Percentiles rank a stretch among this genome's conserved stretches.
Evolutionary conservation across 1,284 basidiomycete genomes (phyloP).

Genomic region (Prillingera fragicola): DNA sequence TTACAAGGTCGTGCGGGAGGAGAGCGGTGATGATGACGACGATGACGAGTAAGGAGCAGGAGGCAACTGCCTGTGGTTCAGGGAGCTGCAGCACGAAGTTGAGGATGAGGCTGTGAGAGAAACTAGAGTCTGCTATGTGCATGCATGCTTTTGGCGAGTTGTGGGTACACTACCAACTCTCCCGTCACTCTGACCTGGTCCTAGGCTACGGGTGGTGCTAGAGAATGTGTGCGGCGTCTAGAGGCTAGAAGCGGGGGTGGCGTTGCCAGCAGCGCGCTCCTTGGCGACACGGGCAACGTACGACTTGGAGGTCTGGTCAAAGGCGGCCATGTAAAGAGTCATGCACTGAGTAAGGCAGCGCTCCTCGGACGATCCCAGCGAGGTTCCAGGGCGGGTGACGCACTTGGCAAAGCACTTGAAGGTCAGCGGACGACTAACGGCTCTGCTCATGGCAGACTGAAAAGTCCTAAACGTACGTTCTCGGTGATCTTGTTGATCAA

Average conservation of each 20-base stretch:
- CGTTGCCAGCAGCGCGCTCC: slow-evolving; percentile 24
- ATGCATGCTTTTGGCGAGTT: too few relatives aligned
- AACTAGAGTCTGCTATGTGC: too few relatives aligned
- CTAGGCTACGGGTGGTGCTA: too few relatives aligned
- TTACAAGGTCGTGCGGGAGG: slow-evolving; percentile 68
- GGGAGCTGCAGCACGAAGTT: background rate
- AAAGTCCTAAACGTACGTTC: slow-evolving; percentile 41
- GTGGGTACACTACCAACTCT: too few relatives aligned
- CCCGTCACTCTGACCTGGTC: too few relatives aligned
- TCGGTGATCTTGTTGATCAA: slow-evolving; percentile 50
- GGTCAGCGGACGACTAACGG: slow-evolving; percentile 1
- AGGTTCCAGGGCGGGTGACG: slow-evolving; percentile 38
- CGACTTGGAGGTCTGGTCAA: slow-evolving; percentile 46
- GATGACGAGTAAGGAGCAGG: slow-evolving; percentile 12
- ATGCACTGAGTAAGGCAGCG: slow-evolving; percentile 47
- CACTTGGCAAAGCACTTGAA: slow-evolving; percentile 48
- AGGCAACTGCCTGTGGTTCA: background rate
- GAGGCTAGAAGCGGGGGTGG: too few relatives aligned
- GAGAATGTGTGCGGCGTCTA: too few relatives aligned
- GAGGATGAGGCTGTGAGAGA: background rate
- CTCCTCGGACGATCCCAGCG: slow-evolving; percentile 43
- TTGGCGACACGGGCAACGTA: slow-evolving; percentile 44
- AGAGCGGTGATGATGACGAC: slow-evolving; percentile 47
- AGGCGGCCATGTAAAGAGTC: slow-evolving; percentile 47
- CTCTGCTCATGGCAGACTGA: background rate